Conservation (phyloP, 805 yeast species). For the Starmerella apicola region DNA sequence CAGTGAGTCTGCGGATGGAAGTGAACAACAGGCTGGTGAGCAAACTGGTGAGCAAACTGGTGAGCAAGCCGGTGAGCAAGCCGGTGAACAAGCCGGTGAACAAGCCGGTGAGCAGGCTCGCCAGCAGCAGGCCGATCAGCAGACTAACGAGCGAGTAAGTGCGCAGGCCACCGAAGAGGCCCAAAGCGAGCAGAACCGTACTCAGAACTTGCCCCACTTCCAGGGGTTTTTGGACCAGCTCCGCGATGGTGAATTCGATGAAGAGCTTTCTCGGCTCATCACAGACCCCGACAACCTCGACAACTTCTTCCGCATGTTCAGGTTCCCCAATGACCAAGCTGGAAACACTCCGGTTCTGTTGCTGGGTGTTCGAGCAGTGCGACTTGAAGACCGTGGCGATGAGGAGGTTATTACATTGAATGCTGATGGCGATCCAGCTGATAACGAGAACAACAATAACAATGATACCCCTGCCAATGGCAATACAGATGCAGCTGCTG, state of each 20-base stretch:
- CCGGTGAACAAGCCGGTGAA: neutral
- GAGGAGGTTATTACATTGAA: too few relatives aligned
- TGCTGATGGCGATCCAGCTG: too few relatives aligned
- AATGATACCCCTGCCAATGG: too few relatives aligned
- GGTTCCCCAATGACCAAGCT: constrained; percentile 16
- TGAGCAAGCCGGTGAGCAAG: too few relatives aligned
- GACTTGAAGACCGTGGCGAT: too few relatives aligned
- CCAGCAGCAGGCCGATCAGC: neutral
- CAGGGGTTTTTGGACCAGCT: constrained; percentile 14
- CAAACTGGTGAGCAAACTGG: neutral
- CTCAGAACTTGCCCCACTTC: constrained; percentile 3
- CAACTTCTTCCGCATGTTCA: constrained; percentile 19
- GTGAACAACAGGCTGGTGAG: neutral
- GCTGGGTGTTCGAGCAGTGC: constrained; percentile 37
- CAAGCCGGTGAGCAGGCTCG: neutral
- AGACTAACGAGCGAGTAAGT: neutral
- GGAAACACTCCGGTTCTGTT: constrained; percentile 36
- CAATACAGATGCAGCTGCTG: too few relatives aligned
- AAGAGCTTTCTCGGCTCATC: constrained; percentile 12
- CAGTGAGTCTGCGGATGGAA: neutral
- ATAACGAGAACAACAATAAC: too few relatives aligned
- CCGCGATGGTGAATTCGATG: constrained; percentile 9
- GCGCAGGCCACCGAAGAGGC: neutral
- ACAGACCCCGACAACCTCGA: constrained; percentile 1
- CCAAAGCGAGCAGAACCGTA: neutral